These are phyloP conservation scores for Bodo saltans DNA, from an alignment of 78 protist genomes.

Conservation along the genomic window DNA sequence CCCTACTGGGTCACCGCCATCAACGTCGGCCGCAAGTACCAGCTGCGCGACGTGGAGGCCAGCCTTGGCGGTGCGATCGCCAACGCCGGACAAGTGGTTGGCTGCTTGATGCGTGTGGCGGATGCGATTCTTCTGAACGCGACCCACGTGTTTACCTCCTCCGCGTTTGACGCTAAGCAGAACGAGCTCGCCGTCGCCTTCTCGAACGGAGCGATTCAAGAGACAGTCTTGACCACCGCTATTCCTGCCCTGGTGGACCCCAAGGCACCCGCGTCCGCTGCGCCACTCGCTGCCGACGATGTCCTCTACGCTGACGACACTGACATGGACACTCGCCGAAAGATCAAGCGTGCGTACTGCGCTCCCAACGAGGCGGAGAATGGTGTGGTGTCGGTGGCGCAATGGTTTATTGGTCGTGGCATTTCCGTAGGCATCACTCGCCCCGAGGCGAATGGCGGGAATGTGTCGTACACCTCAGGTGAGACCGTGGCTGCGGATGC, in stretches of 20 bases:
- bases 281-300: constrained; percentile 81
- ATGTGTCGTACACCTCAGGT: background rate
- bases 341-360: constrained; percentile 64
- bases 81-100: background rate
- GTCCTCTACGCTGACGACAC: constrained; percentile 94
- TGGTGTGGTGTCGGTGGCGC: background rate
- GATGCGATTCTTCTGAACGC: background rate
- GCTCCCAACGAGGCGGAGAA: constrained; percentile 26
- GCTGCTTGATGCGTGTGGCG: background rate
- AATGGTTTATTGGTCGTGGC: background rate
- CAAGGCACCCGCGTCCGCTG: too few species aligned
- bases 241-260: constrained; percentile 66
- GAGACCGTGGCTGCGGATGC: constrained; percentile 33
- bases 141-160: constrained; percentile 1
- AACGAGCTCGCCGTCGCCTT: background rate
- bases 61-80: background rate
- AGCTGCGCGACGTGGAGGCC: background rate
- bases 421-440: background rate
- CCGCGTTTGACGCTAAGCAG: background rate
- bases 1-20: background rate
- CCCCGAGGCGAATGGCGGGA: background rate
- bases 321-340: constrained; percentile 58
- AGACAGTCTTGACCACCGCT: too few species aligned
- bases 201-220: too few species aligned
- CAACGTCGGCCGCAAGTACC: background rate